Evolutionary conservation across 441 rosid genomes (phyloP).

Genomic region (Corymbia citriodora): DNA sequence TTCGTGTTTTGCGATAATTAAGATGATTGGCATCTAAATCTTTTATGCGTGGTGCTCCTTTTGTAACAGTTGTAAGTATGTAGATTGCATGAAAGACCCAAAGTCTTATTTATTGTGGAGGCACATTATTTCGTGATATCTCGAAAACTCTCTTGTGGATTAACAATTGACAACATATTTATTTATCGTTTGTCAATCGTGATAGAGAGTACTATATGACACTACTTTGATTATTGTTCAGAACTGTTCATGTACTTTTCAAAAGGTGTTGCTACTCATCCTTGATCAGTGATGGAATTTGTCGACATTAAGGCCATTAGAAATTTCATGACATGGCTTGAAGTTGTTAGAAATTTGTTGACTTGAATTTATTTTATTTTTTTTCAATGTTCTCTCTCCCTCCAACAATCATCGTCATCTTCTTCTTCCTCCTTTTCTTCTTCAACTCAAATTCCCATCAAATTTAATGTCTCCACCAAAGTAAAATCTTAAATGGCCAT

Average conservation of each 20-base stretch:
- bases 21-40: not conserved
- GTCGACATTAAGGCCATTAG: not conserved
- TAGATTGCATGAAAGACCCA: not conserved
- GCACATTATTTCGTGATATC: not conserved
- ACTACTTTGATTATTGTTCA: not conserved
- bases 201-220: rapidly evolving
- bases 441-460: not conserved
- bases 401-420: not conserved
- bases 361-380: not conserved
- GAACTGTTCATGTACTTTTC: not conserved
- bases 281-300: not conserved
- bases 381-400: not conserved
- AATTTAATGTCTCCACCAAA: not conserved
- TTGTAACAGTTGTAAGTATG: not conserved
- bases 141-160: not conserved
- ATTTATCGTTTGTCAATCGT: not conserved
- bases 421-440: not conserved
- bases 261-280: not conserved
- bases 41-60: rapidly evolving
- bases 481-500: not conserved
- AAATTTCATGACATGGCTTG: not conserved
- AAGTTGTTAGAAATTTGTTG: not conserved
- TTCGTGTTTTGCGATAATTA: not conserved
- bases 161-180: not conserved
- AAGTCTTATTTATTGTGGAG: not conserved